These are phyloP conservation scores for Cryptococcus floricola DNA, from an alignment of 1,284 basidiomycete genomes.

Conservation along the genomic window DNA sequence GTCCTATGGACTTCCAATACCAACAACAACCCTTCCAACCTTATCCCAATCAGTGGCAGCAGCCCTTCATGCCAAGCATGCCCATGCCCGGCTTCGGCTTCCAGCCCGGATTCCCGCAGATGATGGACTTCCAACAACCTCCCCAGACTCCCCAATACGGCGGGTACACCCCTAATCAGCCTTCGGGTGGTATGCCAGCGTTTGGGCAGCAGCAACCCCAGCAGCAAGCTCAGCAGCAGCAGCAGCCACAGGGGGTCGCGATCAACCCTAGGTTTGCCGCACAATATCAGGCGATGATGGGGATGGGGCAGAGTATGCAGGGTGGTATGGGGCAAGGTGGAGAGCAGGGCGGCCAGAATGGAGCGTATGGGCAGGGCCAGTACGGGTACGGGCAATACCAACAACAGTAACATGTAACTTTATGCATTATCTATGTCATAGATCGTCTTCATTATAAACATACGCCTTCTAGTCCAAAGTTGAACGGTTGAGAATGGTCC, in stretches of 20 bases:
- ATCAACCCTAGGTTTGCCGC: constrained; percentile 47
- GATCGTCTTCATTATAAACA: background rate
- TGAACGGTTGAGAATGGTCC: constrained; percentile 66
- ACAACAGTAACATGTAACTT: background rate
- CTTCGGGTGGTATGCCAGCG: background rate
- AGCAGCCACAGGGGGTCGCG: constrained; percentile 22
- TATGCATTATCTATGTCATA: background rate
- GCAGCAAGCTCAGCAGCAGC: background rate
- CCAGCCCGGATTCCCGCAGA: no score
- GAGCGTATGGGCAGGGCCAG: constrained; percentile 1
- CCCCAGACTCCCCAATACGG: background rate
- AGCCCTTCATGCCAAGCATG: background rate
- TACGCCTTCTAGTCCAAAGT: constrained; percentile 61
- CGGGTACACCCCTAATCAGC: constrained; percentile 3
- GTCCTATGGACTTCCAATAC: background rate
- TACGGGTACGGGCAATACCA: background rate
- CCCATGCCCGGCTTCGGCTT: no score
- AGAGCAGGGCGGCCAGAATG: background rate
- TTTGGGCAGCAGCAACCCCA: constrained; percentile 1
- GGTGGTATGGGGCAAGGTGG: background rate
- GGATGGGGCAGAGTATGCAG: constrained; percentile 1
- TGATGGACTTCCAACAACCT: background rate
- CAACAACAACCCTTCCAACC: background rate
- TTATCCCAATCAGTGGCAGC: background rate
- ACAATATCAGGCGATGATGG: constrained; percentile 25